These are phyloP conservation scores for Polygonum aviculare DNA, from an alignment of 148 eudicot species.

Conservation along the genomic window DNA sequence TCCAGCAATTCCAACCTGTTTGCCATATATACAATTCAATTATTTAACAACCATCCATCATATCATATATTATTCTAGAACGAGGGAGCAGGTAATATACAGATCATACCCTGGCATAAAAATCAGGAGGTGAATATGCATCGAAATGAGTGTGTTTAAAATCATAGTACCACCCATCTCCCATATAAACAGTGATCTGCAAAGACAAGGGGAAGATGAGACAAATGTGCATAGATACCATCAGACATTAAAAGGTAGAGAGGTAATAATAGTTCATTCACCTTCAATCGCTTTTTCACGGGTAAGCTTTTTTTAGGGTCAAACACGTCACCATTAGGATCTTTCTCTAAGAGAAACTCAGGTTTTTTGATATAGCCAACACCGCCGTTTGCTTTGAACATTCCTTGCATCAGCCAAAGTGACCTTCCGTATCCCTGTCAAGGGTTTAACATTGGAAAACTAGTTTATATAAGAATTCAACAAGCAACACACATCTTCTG, in stretches of 20 bases:
- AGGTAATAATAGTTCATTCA: neutral
- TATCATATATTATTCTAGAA: neutral
- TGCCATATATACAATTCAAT: neutral
- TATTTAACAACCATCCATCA: neutral
- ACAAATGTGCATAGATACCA: neutral
- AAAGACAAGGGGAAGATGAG: neutral
- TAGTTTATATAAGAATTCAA: neutral
- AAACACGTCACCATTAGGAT: slow-evolving; percentile 22
- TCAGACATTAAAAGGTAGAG: neutral
- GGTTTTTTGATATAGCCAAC: slow-evolving; percentile 25
- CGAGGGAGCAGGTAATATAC: neutral
- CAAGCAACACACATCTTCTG: neutral
- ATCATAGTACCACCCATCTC: slow-evolving; percentile 53
- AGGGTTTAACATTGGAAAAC: neutral
- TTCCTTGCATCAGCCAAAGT: slow-evolving; percentile 53
- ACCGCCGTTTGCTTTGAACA: slow-evolving; percentile 54
- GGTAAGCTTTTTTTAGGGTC: slow-evolving; percentile 25
- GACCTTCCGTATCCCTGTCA: slow-evolving; percentile 48
- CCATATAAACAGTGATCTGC: slow-evolving; percentile 48
- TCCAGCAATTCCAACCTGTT: slow-evolving; percentile 51
- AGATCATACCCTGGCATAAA: slow-evolving; percentile 40
- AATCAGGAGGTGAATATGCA: slow-evolving; percentile 52
- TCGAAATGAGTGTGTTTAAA: slow-evolving; percentile 45
- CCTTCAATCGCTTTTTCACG: slow-evolving; percentile 14
- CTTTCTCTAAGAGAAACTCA: slow-evolving; percentile 27